Evolutionary conservation across 306 rosid genomes (phyloP), one percentile per base, ranked within the genome.

Genomic region (Castanospermum australe): DNA sequence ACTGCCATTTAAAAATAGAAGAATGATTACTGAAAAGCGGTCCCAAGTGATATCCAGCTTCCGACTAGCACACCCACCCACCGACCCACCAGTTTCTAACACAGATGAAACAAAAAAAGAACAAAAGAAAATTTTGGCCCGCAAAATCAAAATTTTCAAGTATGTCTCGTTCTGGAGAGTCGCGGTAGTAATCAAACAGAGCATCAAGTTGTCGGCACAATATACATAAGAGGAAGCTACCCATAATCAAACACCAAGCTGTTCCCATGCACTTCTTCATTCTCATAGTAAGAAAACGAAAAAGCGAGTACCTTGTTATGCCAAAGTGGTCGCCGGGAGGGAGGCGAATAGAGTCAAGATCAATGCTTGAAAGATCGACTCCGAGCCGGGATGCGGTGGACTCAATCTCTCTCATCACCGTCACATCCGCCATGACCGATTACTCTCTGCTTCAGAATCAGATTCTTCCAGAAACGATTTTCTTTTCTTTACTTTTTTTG

Each of bases 351-450:
- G 90, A 67, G 33, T 83, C 82, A 57, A 82, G 65, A 73, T 89
- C 87, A 41, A 87, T 0, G 33, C 22, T 72, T 6, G 80, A 57
- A 32, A 84, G 75, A 73, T 89, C 90, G 15, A 89, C 83, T 41
- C 89, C 90, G 41, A 87, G 75, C 24, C 70, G 56, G 13, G 67
- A 81, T 67, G 90, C 93, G 28, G 86, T 80, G 0, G 28, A 86
- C 56, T 85, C 90, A 3, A 84, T 60, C 3, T 84, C 93, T 0
- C 73, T 71, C 86, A 78, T 73, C 72, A 75, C 0, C 85, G 64
- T 44, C 56, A 84, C 82, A 65, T 84, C 87, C 84, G 85, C 88
- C 93, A 89, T 87, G 81, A 22, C 66, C 62, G n/a, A n/a, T n/a
- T n/a, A n/a, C n/a, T n/a, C n/a, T n/a, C n/a, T n/a, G n/a, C 13